Conservation (phyloP, 2,329 filamentous ascomycete species). For the Blumeria graminis region DNA sequence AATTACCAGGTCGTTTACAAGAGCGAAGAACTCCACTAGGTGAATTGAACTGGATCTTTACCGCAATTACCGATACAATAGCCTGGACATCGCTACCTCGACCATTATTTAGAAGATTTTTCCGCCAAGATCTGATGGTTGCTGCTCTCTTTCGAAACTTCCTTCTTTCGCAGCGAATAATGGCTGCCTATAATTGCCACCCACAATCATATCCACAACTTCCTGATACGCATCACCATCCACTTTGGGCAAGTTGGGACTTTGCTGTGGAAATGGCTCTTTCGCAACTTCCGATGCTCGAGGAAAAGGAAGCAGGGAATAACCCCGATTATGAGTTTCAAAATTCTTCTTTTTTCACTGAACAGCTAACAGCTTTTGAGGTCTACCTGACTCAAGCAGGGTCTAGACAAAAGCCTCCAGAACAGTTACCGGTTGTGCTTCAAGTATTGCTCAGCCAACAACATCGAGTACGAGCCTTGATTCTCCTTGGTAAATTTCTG, state of each 20-base stretch:
- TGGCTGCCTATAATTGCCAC: constrained; percentile 89
- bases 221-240: constrained; percentile 87
- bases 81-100: constrained; percentile 90
- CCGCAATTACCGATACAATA: constrained; percentile 94
- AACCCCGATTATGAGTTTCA: constrained; percentile 60
- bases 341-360: constrained; percentile 88
- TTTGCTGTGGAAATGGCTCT: constrained; percentile 88
- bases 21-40: constrained; percentile 83
- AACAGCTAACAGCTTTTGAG: constrained; percentile 91
- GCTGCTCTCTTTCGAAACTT: constrained; percentile 93
- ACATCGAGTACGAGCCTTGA: constrained; percentile 71
- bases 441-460: constrained; percentile 92
- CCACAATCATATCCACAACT: constrained; percentile 77
- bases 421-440: constrained; percentile 86
- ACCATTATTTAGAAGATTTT: constrained; percentile 84
- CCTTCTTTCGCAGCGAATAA: constrained; percentile 76
- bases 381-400: constrained; percentile 73
- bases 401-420: constrained; percentile 64
- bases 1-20: constrained; percentile 74
- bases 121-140: constrained; percentile 96
- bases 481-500: constrained; percentile 76
- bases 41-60: constrained; percentile 98
- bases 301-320: constrained; percentile 46
- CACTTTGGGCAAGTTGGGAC: constrained; percentile 94
- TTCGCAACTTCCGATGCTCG: constrained; percentile 65